Conservation (phyloP, 2,329 filamentous ascomycete genomes). For the Grosmannia huntii region DNA sequence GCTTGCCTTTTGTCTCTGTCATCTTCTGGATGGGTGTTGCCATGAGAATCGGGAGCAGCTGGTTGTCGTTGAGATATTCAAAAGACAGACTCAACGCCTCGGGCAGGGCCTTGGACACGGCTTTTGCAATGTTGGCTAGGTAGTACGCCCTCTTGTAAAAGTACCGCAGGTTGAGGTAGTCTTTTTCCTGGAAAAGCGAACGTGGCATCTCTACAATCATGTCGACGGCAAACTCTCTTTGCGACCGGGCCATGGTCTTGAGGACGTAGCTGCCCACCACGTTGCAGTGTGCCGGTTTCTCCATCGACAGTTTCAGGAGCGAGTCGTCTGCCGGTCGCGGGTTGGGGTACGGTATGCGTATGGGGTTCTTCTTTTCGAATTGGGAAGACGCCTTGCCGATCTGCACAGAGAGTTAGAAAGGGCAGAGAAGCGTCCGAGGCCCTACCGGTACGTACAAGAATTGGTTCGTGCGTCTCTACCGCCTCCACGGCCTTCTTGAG, state of each 20-base stretch:
- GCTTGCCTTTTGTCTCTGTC: slow-evolving; percentile 15
- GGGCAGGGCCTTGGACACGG: slow-evolving; percentile 42
- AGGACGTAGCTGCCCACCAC: slow-evolving; percentile 79
- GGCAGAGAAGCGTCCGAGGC: not conserved
- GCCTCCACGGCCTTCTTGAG: slow-evolving; percentile 41
- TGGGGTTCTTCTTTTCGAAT: slow-evolving; percentile 52
- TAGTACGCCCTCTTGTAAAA: slow-evolving; percentile 94
- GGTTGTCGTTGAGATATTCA: slow-evolving; percentile 58
- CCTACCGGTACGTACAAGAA: slow-evolving; percentile 29
- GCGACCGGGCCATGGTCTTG: slow-evolving; percentile 57
- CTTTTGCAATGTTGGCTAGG: slow-evolving; percentile 65
- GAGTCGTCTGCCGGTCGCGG: slow-evolving; percentile 63
- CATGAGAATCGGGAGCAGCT: slow-evolving; percentile 56
- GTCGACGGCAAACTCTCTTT: slow-evolving; percentile 52
- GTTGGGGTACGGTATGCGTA: slow-evolving; percentile 74
- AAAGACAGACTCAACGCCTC: slow-evolving; percentile 47
- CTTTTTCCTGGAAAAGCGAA: slow-evolving; percentile 78
- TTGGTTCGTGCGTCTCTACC: slow-evolving; percentile 33
- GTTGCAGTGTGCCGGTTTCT: slow-evolving; percentile 65
- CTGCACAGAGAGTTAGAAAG: slow-evolving; percentile 24
- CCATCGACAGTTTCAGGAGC: slow-evolving; percentile 71
- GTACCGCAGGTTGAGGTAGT: slow-evolving; percentile 84
- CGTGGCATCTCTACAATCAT: slow-evolving; percentile 78
- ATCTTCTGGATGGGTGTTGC: slow-evolving; percentile 11
- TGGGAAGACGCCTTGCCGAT: slow-evolving; percentile 54